These are phyloP conservation scores for Shiraia bambusicola DNA, from an alignment of 2,329 filamentous ascomycete species.

Conservation along the genomic window DNA sequence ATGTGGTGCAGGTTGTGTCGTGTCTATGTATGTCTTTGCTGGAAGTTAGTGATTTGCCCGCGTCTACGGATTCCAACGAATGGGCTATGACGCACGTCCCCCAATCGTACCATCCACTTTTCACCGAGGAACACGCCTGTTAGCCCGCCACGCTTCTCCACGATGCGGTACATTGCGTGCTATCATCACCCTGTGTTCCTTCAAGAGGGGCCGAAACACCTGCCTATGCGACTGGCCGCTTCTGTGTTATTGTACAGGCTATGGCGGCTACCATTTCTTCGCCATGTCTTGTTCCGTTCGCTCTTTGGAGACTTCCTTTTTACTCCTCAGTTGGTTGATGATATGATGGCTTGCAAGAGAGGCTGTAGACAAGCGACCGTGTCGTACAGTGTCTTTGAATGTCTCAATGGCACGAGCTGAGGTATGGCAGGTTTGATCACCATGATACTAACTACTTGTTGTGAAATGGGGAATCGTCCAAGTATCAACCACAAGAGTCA, in stretches of 20 bases:
- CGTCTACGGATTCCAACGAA: conserved; percentile 10
- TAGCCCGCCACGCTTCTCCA: conserved; percentile 12
- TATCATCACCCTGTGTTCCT: conserved; percentile 10
- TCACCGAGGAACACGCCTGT: background rate
- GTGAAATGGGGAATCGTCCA: too few species aligned
- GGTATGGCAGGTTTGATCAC: too few species aligned
- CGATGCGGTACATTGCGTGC: conserved; percentile 14
- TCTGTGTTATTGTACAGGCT: background rate
- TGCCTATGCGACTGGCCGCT: background rate
- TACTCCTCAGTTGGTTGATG: too few species aligned
- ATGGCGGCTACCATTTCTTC: too few species aligned
- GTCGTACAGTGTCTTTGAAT: too few species aligned
- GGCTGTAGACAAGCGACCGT: too few species aligned
- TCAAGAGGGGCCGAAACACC: conserved; percentile 3
- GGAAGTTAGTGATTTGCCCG: conserved; percentile 37
- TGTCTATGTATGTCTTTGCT: conserved; percentile 42
- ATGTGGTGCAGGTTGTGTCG: conserved; percentile 20
- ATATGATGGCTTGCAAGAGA: too few species aligned
- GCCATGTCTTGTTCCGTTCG: too few species aligned
- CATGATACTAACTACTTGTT: too few species aligned
- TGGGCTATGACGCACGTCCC: conserved; percentile 12
- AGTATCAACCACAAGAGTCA: too few species aligned
- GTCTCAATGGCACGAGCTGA: too few species aligned
- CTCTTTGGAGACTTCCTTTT: too few species aligned
- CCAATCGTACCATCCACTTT: background rate